Base-by-base conservation (phyloP, 2,329 filamentous ascomycete species). In the Verticillium klebahnii region DNA sequence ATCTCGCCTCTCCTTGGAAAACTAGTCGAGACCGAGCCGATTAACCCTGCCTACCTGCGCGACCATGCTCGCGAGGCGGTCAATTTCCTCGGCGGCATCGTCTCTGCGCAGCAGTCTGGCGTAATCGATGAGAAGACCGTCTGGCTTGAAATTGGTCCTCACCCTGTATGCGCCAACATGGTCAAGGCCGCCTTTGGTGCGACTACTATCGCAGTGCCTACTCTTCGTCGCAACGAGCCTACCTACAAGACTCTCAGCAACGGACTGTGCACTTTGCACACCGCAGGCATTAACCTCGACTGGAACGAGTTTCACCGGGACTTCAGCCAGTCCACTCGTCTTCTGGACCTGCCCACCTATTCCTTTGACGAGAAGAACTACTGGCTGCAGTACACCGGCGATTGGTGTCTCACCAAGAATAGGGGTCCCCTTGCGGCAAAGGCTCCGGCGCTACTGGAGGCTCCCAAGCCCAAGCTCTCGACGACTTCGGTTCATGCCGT, bases 361-460 rank as follows among this genome's bases (percentile, higher is more conserved):
- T 81, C 82, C 0, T 93, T 89, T 75, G 87, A 93, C 68, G 79
- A 86, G 68, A 91, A 91, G 79, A 89, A 85, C 66, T 92, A 92
- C 71, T 87, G 85, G 84, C 78, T 86, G 52, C 79, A 82, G 68
- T 87, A 86, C 69, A 74, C 82, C 64, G 88, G 90, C 64, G 87
- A 92, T 73, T 93, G 89, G 86, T 85, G 82, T 25, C 78, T 92
- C 40, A 86, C 82, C 64, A 93, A 93, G 79, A 87, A 89, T 58
- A 85, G 89, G 66, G 82, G 78, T 45, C 77, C 75, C 15, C 69
- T 76, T 23, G 67, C 74, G 9, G 70, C 79, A 14, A 74, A 64
- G 52, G 62, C 61, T 71, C 39, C 66, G 17, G 66, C 69, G 70
- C 34, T 66, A 17, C 66, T 70, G 12, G 75, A 78, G 56, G 74